Percentiles rank a stretch among this genome's conserved stretches.
phyloP scores from a whole-genome alignment of 2,329 filamentous ascomycete genomes.

The Xylariaceae sp. region DNA sequence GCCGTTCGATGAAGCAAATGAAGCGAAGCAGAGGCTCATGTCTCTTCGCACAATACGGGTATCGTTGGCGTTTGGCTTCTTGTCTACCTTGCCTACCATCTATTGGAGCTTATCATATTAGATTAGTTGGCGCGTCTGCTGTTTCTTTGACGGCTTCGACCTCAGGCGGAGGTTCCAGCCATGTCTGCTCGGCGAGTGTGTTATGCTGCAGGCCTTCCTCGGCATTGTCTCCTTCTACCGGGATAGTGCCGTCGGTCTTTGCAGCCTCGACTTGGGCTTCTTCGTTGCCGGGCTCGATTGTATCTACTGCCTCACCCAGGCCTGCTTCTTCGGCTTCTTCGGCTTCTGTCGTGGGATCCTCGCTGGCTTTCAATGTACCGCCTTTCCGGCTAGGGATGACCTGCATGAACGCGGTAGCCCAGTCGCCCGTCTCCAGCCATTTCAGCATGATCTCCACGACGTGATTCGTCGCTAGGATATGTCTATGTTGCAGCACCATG shows the following conservation, averaged over 20 bases:
- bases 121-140: background rate
- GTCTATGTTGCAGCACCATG: conserved; percentile 81
- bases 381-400: conserved; percentile 91
- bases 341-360: conserved; percentile 12
- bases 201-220: conserved; percentile 20
- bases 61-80: too few relatives aligned
- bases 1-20: too few relatives aligned
- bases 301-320: conserved; percentile 1
- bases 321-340: conserved; percentile 1
- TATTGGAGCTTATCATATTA: background rate
- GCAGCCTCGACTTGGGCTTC: conserved; percentile 1
- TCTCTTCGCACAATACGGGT: too few relatives aligned
- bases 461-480: conserved; percentile 89
- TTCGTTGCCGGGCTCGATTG: background rate
- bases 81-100: too few relatives aligned
- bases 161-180: conserved; percentile 20
- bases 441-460: conserved; percentile 94
- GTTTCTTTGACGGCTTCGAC: conserved; percentile 1
- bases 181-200: conserved; percentile 18
- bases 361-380: conserved; percentile 54
- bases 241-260: conserved; percentile 1
- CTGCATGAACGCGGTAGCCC: conserved; percentile 81
- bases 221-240: conserved; percentile 20
- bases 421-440: conserved; percentile 86
- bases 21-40: too few relatives aligned